phyloP scores from a whole-genome alignment of 768 basidiomycete species.

The Melanogaster broomeanus region DNA sequence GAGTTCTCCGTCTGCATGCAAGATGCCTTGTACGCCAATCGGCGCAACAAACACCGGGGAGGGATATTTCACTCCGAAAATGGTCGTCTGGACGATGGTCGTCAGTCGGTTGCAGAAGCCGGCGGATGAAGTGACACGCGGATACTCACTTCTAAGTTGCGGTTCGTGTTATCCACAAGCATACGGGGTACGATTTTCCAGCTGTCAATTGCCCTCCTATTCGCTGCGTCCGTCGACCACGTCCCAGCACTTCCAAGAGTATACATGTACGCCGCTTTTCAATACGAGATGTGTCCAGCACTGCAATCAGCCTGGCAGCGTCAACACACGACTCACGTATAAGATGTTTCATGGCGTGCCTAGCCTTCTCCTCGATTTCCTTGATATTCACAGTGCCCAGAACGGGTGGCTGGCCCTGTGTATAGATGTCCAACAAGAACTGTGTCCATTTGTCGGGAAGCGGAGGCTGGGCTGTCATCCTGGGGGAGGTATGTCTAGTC shows the following conservation, averaged over 20 bases:
- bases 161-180: constrained; percentile 60
- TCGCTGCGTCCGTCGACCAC: constrained; percentile 64
- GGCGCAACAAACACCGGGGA: constrained; percentile 69
- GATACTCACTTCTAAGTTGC: constrained; percentile 56
- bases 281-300: not conserved
- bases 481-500: no score
- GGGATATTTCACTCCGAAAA: constrained; percentile 67
- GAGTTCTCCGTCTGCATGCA: constrained; percentile 71
- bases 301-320: not conserved
- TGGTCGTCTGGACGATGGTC: constrained; percentile 49
- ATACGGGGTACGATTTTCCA: constrained; percentile 83
- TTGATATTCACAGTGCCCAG: constrained; percentile 63
- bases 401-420: constrained; percentile 15
- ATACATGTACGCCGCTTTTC: constrained; percentile 69
- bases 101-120: not conserved
- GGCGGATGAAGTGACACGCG: not conserved
- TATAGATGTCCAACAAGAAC: constrained; percentile 24
- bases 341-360: constrained; percentile 59
- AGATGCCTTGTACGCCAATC: constrained; percentile 77
- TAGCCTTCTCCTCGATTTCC: constrained; percentile 67
- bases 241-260: constrained; percentile 78
- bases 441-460: constrained; percentile 28
- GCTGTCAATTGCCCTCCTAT: constrained; percentile 60
- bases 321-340: constrained; percentile 41
- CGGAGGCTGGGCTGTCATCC: constrained; percentile 19